Evolutionary conservation across 2,329 filamentous ascomycete species (phyloP), one percentile per base, ranked within the genome.

Genomic region (Ciborinia camelliae): DNA sequence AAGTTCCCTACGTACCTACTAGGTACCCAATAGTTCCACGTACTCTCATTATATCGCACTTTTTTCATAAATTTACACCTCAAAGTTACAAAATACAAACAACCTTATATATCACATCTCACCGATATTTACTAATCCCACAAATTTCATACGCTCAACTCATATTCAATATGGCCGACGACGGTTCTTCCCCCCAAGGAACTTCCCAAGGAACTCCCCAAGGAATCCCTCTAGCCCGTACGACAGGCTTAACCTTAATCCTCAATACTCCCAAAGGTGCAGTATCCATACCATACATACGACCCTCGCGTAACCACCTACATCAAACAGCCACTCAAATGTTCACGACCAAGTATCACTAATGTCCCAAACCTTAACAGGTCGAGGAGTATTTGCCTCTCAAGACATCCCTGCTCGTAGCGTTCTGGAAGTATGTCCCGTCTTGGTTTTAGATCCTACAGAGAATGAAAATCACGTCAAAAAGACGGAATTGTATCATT

Each of bases 401-500:
- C 70, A 69, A 63, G 70, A 74, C 43, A 84, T 85, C 59, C 76
- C 59, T 80, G 76, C 78, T 2, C 76, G 78, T 15, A 82, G 80
- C 0, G 72, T 82, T 6, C 74, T 85, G 65, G 83, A 85, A 68
- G 78, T 80, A 10, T 83, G 77, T 48, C 82, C 82, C 4, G 82
- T 84, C 7, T 72, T 86, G 7, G 73, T 84, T 3, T 73, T 86
- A 20, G 77, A 78, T 35, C 69, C 77, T 0, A 70, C 75, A 51
- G 82, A 85, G 68, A 84, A 82, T 68, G 75, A 77, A 82, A 68
- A 77, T 15, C 77, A 84, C 69, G 78, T 84, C 64, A 76, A 77
- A 61, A 77, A 82, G 37, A 84, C 83, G 0, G 75, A 76, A 2
- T 72, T 86, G 4, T 81, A 80, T 71, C 80, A 85, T 71, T 86